These are phyloP conservation scores for Phytophthora chlamydospora DNA, from an alignment of 352 stramenopile species.

Conservation along the genomic window DNA sequence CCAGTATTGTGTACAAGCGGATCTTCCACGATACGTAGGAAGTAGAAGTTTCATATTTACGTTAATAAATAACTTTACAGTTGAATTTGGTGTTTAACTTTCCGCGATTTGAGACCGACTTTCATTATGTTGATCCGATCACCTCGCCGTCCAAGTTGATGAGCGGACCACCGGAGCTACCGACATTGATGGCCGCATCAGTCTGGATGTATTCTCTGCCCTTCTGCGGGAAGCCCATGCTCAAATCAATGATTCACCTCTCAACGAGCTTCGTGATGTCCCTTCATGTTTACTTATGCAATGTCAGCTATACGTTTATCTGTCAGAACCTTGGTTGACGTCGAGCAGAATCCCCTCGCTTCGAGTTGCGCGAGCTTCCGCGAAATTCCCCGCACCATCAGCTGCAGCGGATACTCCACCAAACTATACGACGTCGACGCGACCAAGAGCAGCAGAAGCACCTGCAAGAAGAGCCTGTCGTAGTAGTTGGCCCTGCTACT, in stretches of 20 bases:
- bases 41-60: too few species aligned
- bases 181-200: constrained; percentile 93
- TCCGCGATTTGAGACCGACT: too few species aligned
- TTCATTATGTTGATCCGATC: constrained; percentile 97
- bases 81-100: too few species aligned
- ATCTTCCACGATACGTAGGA: too few species aligned
- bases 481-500: constrained; percentile 20
- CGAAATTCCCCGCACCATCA: background rate
- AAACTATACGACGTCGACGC: constrained; percentile 31
- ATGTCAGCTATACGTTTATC: too few species aligned
- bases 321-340: too few species aligned
- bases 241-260: too few species aligned
- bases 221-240: constrained; percentile 83
- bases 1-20: constrained; percentile 25
- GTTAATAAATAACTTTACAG: too few species aligned
- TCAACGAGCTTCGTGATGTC: too few species aligned
- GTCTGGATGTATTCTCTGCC: constrained; percentile 94
- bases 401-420: constrained; percentile 41
- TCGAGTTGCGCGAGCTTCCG: constrained; percentile 3
- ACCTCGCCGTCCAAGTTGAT: constrained; percentile 94
- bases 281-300: too few species aligned
- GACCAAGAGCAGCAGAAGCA: constrained; percentile 24
- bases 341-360: too few species aligned
- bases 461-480: constrained; percentile 28
- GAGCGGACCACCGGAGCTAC: constrained; percentile 93